Percentiles rank a stretch among this genome's conserved stretches.
Evolutionary conservation across 345 rosid genomes (phyloP).

Genomic region (Lenwebbia sp.): DNA sequence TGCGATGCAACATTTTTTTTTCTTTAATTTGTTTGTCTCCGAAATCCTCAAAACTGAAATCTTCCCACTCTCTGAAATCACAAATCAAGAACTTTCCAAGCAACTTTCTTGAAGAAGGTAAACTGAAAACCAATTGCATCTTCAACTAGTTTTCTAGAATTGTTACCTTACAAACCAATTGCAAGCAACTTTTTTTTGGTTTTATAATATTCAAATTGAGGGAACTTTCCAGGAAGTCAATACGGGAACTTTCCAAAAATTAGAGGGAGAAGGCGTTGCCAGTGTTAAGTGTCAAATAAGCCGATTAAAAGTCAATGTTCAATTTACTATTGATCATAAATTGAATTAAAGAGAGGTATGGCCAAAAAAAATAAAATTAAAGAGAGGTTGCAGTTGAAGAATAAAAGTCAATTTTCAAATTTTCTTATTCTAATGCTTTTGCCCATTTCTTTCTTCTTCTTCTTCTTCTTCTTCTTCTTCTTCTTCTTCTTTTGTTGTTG

Average conservation of each 20-base stretch:
- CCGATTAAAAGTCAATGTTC: background rate
- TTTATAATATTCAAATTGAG: background rate
- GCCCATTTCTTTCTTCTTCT: background rate
- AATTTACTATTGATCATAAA: background rate
- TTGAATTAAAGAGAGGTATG: background rate
- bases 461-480: no score
- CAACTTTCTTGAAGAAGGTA: no score
- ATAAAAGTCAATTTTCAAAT: background rate
- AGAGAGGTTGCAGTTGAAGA: background rate
- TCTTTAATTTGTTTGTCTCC: background rate
- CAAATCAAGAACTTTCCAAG: no score
- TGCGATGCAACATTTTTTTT: background rate
- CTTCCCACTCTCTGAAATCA: no score
- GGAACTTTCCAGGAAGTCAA: background rate
- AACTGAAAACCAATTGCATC: no score
- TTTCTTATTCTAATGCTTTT: background rate
- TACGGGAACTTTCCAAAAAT: background rate
- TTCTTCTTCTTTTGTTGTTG: background rate
- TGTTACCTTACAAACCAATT: background rate
- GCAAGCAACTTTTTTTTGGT: background rate
- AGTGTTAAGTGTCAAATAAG: background rate
- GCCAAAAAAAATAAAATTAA: background rate
- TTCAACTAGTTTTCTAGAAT: no score
- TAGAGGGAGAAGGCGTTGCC: background rate
- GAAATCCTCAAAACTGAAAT: no score